Percentiles rank a stretch among this genome's conserved stretches.
Evolutionary conservation across 2,329 filamentous ascomycete genomes (phyloP).

Genomic region (Aspergillus brunneoviolaceus): DNA sequence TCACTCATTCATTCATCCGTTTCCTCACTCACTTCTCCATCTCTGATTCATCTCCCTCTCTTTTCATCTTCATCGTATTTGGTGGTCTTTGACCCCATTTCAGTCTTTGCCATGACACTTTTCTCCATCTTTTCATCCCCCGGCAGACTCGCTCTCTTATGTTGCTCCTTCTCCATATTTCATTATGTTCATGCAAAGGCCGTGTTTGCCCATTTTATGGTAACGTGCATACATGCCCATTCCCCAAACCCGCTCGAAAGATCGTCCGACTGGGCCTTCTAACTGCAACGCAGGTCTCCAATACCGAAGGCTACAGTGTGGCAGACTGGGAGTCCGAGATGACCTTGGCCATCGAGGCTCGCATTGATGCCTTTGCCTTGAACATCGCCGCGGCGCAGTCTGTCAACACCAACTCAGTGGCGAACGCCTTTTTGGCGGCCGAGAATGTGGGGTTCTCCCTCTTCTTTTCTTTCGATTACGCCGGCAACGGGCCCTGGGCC

Average conservation of each 20-base stretch:
- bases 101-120: too few relatives aligned
- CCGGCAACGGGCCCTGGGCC: slow-evolving; percentile 29
- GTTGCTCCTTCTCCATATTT: too few relatives aligned
- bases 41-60: too few relatives aligned
- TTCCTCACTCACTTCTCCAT: too few relatives aligned
- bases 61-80: too few relatives aligned
- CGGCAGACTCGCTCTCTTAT: too few relatives aligned
- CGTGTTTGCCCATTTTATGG: background rate
- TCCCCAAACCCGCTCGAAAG: too few relatives aligned
- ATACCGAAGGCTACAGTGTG: slow-evolving; percentile 13
- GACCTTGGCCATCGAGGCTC: slow-evolving; percentile 31
- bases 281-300: background rate
- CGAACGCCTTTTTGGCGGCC: slow-evolving; percentile 25
- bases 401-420: slow-evolving; percentile 10
- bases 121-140: too few relatives aligned
- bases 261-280: too few relatives aligned
- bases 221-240: background rate
- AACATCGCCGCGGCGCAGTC: slow-evolving; percentile 30
- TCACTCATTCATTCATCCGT: too few relatives aligned
- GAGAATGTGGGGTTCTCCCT: slow-evolving; percentile 25
- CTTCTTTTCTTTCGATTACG: slow-evolving; percentile 39
- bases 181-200: background rate
- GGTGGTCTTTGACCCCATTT: too few relatives aligned
- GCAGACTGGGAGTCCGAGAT: slow-evolving; percentile 34
- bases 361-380: slow-evolving; percentile 42